A percentile compares a stretch with the other conserved stretches of the same genome.
Evolutionary conservation across 1,284 basidiomycete species (phyloP).

Genomic region (Microbotryomycetes sp.): DNA sequence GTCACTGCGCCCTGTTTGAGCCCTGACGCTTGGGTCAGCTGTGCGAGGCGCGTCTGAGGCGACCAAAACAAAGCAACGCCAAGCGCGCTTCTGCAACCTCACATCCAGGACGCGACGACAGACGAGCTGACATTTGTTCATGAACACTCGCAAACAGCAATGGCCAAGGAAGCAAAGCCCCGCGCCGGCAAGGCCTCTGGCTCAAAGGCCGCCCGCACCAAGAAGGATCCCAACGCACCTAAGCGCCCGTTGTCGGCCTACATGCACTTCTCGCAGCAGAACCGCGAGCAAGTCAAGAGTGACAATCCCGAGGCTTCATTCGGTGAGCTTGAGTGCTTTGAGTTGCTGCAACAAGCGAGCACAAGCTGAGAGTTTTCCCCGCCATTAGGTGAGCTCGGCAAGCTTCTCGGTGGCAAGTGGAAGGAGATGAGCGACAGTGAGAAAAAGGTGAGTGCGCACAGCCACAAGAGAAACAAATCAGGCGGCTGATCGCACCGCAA

Average conservation of each 20-base stretch:
- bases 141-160: too few species aligned
- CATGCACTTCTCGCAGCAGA: conserved; percentile 98
- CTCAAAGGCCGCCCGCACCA: conserved; percentile 46
- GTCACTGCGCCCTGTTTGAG: too few species aligned
- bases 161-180: conserved; percentile 63
- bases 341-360: background rate
- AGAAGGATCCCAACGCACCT: conserved; percentile 75
- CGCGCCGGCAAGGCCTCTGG: conserved; percentile 62
- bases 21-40: too few species aligned
- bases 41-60: too few species aligned
- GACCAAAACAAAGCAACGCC: too few species aligned
- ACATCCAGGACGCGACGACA: too few species aligned
- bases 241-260: conserved; percentile 90
- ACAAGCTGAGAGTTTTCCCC: background rate
- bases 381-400: conserved; percentile 65
- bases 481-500: conserved; percentile 4
- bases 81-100: too few species aligned
- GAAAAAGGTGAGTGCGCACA: conserved; percentile 58
- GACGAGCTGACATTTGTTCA: too few species aligned
- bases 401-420: conserved; percentile 81
- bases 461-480: background rate
- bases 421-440: conserved; percentile 75
- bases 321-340: conserved; percentile 50
- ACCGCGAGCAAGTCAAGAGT: conserved; percentile 85
- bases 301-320: conserved; percentile 93